These are phyloP conservation scores for Monosporascus sp. DNA, from an alignment of 2,329 filamentous ascomycete species.

Conservation along the genomic window DNA sequence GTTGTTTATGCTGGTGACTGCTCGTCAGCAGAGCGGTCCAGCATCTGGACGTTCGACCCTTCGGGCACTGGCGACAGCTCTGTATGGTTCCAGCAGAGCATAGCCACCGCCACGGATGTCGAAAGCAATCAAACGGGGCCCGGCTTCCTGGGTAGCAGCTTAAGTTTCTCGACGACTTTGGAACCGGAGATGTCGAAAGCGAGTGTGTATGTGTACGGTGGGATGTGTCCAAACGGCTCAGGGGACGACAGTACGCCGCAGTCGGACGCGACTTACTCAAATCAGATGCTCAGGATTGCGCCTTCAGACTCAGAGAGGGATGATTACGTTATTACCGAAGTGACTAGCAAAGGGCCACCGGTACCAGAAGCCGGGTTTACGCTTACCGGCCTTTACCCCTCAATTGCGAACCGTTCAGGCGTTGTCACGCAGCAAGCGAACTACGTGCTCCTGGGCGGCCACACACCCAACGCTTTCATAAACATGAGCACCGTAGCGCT, in stretches of 20 bases:
- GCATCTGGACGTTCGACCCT: conserved; percentile 64
- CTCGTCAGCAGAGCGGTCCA: conserved; percentile 41
- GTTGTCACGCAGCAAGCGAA: conserved; percentile 66
- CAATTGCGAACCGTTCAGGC: conserved; percentile 62
- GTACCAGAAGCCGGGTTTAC: conserved; percentile 83
- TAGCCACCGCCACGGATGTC: conserved; percentile 13
- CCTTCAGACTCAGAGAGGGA: conserved; percentile 32
- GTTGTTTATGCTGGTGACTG: conserved; percentile 73
- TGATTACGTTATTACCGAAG: conserved; percentile 31
- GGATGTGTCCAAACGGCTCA: conserved; percentile 70
- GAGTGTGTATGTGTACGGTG: conserved; percentile 72
- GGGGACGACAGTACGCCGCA: conserved; percentile 52
- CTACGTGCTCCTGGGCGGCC: conserved; percentile 79
- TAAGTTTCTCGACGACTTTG: conserved; percentile 63
- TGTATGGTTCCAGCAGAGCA: conserved; percentile 36
- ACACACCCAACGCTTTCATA: conserved; percentile 77
- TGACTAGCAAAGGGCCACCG: conserved; percentile 52
- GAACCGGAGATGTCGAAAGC: conserved; percentile 47
- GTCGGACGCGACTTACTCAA: conserved; percentile 69
- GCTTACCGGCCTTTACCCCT: conserved; percentile 66
- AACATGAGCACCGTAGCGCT: conserved; percentile 90
- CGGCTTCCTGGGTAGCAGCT: conserved; percentile 47
- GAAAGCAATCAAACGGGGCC: conserved; percentile 32
- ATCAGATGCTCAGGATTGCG: conserved; percentile 65
- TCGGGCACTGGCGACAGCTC: conserved; percentile 31